Base-by-base conservation (phyloP, 78 protist genomes). In the Tieghemostelium lacteum region DNA sequence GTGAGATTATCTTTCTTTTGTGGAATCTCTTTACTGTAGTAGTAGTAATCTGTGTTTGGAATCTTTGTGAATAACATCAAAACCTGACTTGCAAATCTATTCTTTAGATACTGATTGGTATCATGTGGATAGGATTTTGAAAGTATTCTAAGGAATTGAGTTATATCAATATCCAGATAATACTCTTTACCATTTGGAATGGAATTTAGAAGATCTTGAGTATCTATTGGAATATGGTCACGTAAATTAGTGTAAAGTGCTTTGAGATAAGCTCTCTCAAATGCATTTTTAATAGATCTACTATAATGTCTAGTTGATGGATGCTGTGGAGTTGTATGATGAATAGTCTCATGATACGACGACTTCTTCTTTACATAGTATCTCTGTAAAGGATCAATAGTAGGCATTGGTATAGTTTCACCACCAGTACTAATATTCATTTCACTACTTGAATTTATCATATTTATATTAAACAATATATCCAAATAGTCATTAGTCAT, bases 301-400 rank as follows among this genome's bases (percentile, higher is more conserved):
- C 55, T 83, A 34, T 83, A 83, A 31, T 83, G 91, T 39, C 91
- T 22, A 3, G 91, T 83, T 8, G 77, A 28, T 39, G 57, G 66
- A 60, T 69, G 91, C 52, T 83, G 91, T 7, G 91, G 91, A n/a
- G 91, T 83, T 1, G 91, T 83, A 31, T 83, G 91, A 58, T 83
- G 72, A 14, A 83, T 83, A 14, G 60, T 83, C 42, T 83, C 91
- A 60, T 83, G 91, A 5, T 29, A 69, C 1, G 22, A 28, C 40
- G 54, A 37, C 61, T 83, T 83, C 71, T 83, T 83, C 14, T 63
- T 83, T 5, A 33, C 16, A 40, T 83, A 83, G 16, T 34, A 55
- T 29, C 19, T 24, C 12, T 66, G 76, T 60, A 83, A 33, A 12
- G 77, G 77, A 22, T 71, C 77, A 67, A 40, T 42, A 0, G 26